A percentile compares a stretch with the other conserved stretches of the same genome.
Evolutionary conservation across 768 basidiomycete genomes (phyloP).

Genomic region (Naematelia encephala): DNA sequence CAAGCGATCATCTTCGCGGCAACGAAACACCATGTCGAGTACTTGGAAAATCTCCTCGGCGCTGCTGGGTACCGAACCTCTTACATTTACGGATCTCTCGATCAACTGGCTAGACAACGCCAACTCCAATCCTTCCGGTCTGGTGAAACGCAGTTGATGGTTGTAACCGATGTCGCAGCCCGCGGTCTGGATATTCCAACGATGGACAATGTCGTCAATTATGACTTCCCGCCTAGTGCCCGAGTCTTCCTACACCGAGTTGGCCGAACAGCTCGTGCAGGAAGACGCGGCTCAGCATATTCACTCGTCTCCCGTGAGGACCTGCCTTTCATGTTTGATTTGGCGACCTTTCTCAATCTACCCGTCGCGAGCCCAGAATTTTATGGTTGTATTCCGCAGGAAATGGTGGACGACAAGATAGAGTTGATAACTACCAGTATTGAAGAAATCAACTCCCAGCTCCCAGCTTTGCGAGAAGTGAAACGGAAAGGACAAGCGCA

Average conservation of each 20-base stretch:
- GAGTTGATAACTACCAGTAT: conserved; percentile 61
- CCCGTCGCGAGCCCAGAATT: conserved; percentile 53
- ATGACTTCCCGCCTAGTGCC: conserved; percentile 92
- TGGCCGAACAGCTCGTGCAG: conserved; percentile 92
- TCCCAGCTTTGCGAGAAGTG: conserved; percentile 68
- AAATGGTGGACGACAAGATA: conserved; percentile 73
- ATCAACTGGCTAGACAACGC: conserved; percentile 79
- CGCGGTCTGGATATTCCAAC: conserved; percentile 97
- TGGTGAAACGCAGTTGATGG: conserved; percentile 73
- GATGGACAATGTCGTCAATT: conserved; percentile 94
- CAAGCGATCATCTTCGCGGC: conserved; percentile 94
- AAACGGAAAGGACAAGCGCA: conserved; percentile 85
- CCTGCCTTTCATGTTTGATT: conserved; percentile 82
- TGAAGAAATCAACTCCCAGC: conserved; percentile 53
- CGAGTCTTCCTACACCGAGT: conserved; percentile 95
- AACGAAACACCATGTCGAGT: conserved; percentile 98
- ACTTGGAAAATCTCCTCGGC: conserved; percentile 71
- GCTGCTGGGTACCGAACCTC: conserved; percentile 84
- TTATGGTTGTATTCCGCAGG: conserved; percentile 71
- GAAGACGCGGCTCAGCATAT: conserved; percentile 94
- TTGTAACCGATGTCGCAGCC: conserved; percentile 97
- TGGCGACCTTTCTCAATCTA: conserved; percentile 61
- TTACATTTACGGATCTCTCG: conserved; percentile 91
- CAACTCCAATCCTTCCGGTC: conserved; percentile 89
- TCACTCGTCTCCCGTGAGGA: conserved; percentile 83